Evolutionary conservation across 1,284 basidiomycete genomes (phyloP).

Genomic region (Malassezia japonica): DNA sequence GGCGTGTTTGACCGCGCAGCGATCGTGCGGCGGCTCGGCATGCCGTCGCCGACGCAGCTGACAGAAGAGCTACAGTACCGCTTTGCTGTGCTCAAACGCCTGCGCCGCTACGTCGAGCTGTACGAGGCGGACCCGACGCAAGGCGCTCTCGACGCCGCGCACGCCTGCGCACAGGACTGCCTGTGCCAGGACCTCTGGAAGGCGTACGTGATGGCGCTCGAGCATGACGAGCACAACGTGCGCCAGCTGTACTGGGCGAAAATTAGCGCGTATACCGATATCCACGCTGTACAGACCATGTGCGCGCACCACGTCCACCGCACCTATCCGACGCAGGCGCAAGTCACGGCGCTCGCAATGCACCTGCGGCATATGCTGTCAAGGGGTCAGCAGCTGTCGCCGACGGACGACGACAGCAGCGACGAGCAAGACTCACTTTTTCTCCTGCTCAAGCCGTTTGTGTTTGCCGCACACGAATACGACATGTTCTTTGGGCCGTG

Average conservation of each 20-base stretch:
- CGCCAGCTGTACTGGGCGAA: background rate
- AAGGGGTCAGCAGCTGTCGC: background rate
- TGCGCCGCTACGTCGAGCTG: background rate
- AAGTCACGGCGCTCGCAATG: background rate
- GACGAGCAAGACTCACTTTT: background rate
- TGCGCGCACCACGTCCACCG: background rate
- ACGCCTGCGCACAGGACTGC: no score
- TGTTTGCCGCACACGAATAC: constrained; percentile 4
- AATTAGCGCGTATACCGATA: background rate
- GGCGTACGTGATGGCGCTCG: constrained; percentile 1
- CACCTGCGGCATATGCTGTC: background rate
- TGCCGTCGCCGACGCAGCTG: background rate
- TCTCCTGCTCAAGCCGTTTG: constrained; percentile 1
- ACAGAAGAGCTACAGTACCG: background rate
- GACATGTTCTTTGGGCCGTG: constrained; percentile 1
- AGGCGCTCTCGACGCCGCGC: background rate
- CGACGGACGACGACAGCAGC: background rate
- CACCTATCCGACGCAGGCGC: background rate
- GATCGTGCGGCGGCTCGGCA: background rate
- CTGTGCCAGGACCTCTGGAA: background rate
- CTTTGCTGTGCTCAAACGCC: background rate
- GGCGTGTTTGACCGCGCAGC: background rate
- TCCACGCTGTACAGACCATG: constrained; percentile 1
- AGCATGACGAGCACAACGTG: background rate
- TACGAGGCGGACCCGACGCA: background rate